Base-by-base conservation (phyloP, 1,284 basidiomycete species). In the Cryptococcus depauperatus region DNA sequence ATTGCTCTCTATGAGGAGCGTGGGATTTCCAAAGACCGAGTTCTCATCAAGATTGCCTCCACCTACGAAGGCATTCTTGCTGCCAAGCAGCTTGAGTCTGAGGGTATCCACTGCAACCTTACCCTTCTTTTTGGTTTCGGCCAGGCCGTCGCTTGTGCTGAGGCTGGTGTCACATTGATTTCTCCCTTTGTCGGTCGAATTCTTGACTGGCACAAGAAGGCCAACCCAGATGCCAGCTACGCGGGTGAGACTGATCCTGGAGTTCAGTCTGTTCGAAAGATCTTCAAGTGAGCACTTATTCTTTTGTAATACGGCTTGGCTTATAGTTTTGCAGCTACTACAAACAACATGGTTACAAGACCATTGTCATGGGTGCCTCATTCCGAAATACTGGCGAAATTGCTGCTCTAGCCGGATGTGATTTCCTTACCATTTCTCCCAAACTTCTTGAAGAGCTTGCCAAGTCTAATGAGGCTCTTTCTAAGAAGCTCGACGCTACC, bases 1-100 rank as follows among this genome's bases (percentile, higher is more conserved):
- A 97, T 98, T 64, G 81, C 80, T 29, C 83, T 98, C 53, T 99
- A 99, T 79, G 79, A 93, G 49, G 84, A 83, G 28, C 72, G 88
- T 52, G 93, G 93, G 54, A 81, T 98, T 74, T 76, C 80, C 70
- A 89, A 87, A 74, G 91, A 97, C 51, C 89, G 93, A 53, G 76
- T 96, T 54, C 77, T 98, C 62, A 96, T 98, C 83, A 98, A 98
- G 79, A 95, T 99, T 62, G 93, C 93, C 26, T 95, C 93, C 32
- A 95, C 92, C 43, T 99, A 89, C 88, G 93, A 97, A 74, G 95
- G 93, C 75, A 98, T 98, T 75, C 93, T 97, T 74, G 93, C 93
- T 55, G 93, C 93, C 39, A 82, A 89, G 56, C 85, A 93, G 73
- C 84, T 99, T 61, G 93, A 99, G 78, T 72, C 80, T 57, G 84